A percentile compares a stretch with the other conserved stretches of the same genome.
Evolutionary conservation across 306 rosid species (phyloP).

Genomic region (Elaeagnus macrophylla): DNA sequence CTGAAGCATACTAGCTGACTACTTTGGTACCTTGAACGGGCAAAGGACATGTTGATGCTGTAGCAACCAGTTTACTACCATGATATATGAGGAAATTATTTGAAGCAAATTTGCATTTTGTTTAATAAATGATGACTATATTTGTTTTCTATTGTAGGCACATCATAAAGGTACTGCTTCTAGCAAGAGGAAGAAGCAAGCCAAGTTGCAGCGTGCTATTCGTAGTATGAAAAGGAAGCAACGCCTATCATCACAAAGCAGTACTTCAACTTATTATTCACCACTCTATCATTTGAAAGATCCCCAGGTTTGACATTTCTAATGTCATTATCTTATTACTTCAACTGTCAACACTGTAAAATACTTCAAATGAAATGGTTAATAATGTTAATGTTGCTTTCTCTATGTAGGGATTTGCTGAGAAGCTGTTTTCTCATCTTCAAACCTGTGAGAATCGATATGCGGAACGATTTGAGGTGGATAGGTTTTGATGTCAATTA

Average conservation of each 20-base stretch:
- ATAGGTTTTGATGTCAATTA: background rate
- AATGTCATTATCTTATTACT: background rate
- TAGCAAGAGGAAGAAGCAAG: slow-evolving; percentile 85
- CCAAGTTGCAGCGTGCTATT: slow-evolving; percentile 64
- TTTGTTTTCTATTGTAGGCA: slow-evolving; percentile 41
- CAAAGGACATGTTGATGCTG: background rate
- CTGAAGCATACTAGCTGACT: background rate
- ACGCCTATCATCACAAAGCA: slow-evolving; percentile 49
- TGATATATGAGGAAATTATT: background rate
- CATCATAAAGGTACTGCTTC: slow-evolving; percentile 75
- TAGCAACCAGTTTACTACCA: background rate
- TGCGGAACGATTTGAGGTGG: slow-evolving; percentile 81
- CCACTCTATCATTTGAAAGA: slow-evolving; percentile 82
- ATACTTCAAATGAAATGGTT: slow-evolving; percentile 6
- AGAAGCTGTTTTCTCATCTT: slow-evolving; percentile 68
- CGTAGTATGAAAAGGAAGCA: slow-evolving; percentile 74
- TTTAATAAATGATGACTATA: slow-evolving; percentile 1
- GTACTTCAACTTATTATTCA: slow-evolving; percentile 45
- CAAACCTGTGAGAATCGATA: slow-evolving; percentile 54
- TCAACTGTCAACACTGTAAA: slow-evolving; percentile 5
- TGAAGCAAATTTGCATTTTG: slow-evolving; percentile 3
- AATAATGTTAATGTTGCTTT: slow-evolving; percentile 10
- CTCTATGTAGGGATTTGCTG: slow-evolving; percentile 70
- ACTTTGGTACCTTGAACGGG: background rate
- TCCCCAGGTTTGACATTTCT: slow-evolving; percentile 56